Evolutionary conservation across 306 rosid genomes (phyloP).

Genomic region (Sindora glabra): DNA sequence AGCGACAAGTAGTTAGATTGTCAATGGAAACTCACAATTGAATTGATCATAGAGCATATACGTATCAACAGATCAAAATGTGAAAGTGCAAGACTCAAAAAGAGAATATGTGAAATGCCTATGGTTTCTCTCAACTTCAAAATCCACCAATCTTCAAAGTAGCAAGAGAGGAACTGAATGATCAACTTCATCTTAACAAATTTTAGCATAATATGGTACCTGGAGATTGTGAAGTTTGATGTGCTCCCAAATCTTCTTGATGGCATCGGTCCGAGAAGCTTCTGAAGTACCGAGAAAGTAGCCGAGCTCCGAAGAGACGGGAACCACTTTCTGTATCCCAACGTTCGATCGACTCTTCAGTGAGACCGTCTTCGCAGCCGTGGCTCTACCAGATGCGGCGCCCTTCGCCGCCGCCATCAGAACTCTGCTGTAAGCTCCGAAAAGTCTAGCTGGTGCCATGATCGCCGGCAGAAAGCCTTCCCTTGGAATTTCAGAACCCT

Average conservation of each 20-base stretch:
- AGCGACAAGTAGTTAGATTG: too few species aligned
- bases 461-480: neutral
- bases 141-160: neutral
- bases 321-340: constrained; percentile 35
- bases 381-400: neutral
- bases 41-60: too few species aligned
- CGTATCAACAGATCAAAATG: too few species aligned
- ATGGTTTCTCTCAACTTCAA: neutral
- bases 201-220: too few species aligned
- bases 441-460: constrained; percentile 34
- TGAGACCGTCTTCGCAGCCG: neutral
- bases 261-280: constrained; percentile 31
- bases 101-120: neutral
- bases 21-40: too few species aligned
- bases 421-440: constrained; percentile 25
- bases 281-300: constrained; percentile 28
- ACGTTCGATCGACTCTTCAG: neutral
- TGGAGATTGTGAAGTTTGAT: constrained; percentile 41
- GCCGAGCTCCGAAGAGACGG: constrained; percentile 41
- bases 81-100: too few species aligned
- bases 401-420: constrained; percentile 30
- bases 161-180: too few species aligned
- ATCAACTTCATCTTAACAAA: too few species aligned
- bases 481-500: constrained; percentile 24
- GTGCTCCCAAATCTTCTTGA: constrained; percentile 38